Evolutionary conservation across 805 yeast genomes (phyloP).

Genomic region (Wickerhamiella lipophila): DNA sequence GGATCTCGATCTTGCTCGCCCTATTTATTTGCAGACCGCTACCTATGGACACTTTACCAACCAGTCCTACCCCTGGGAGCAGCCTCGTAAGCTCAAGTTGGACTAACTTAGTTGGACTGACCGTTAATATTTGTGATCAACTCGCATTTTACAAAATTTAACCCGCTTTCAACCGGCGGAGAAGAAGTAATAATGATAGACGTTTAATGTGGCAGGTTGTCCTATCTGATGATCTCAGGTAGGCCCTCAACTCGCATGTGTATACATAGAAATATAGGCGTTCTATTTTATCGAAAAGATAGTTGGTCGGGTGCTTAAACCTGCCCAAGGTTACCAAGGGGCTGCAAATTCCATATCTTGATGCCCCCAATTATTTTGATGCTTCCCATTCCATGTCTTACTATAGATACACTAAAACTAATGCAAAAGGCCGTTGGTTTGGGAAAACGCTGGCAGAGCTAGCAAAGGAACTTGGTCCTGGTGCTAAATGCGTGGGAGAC

Average conservation of each 20-base stretch:
- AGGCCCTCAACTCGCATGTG: too few relatives aligned
- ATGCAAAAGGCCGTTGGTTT: slow-evolving; percentile 23
- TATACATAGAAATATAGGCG: too few relatives aligned
- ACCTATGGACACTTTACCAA: slow-evolving; percentile 99
- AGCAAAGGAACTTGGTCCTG: slow-evolving; percentile 17
- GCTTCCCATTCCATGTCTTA: slow-evolving; percentile 12
- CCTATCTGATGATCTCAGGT: too few relatives aligned
- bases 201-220: too few relatives aligned
- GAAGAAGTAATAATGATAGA: slow-evolving; percentile 3
- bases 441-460: slow-evolving; percentile 15
- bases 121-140: slow-evolving; percentile 6
- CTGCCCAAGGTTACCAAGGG: too few relatives aligned
- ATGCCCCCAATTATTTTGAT: neutral
- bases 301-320: too few relatives aligned
- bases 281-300: too few relatives aligned
- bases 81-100: slow-evolving; percentile 48
- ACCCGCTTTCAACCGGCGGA: slow-evolving; percentile 11
- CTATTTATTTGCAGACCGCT: slow-evolving; percentile 98
- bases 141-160: neutral
- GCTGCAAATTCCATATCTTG: too few relatives aligned
- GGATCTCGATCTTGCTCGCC: slow-evolving; percentile 95
- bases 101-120: neutral
- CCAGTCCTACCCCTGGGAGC: slow-evolving; percentile 98
- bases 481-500: slow-evolving; percentile 14
- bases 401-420: slow-evolving; percentile 16